phyloP scores from a whole-genome alignment of 345 rosid species.

The Eucalyptus tenuipes region DNA sequence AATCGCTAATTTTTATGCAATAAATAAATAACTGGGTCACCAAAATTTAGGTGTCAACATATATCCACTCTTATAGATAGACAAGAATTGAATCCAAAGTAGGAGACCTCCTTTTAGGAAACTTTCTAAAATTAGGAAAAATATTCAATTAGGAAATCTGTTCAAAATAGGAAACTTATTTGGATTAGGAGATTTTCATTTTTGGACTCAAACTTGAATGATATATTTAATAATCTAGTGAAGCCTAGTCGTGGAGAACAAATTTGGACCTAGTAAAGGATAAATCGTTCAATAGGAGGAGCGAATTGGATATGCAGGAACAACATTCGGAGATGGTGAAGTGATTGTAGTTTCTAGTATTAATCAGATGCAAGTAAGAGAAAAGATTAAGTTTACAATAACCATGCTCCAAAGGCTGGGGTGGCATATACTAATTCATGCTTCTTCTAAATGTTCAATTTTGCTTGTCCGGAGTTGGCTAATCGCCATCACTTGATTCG shows the following conservation, averaged over 20 bases:
- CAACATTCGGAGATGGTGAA: not conserved
- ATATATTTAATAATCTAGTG: not conserved
- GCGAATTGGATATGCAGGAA: not conserved
- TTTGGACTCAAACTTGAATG: too few relatives aligned
- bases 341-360: not conserved
- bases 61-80: too few relatives aligned
- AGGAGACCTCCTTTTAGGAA: too few relatives aligned
- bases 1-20: too few relatives aligned
- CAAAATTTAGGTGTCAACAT: too few relatives aligned
- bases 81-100: too few relatives aligned
- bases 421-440: not conserved
- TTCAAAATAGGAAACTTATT: too few relatives aligned
- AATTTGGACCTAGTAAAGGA: not conserved
- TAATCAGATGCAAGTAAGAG: not conserved
- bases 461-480: not conserved
- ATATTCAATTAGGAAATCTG: too few relatives aligned
- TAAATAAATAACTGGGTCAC: too few relatives aligned
- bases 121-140: too few relatives aligned
- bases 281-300: not conserved
- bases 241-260: not conserved
- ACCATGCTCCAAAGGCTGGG: not conserved
- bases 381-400: not conserved
- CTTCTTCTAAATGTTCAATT: not conserved
- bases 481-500: not conserved
- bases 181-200: too few relatives aligned